Evolutionary conservation across 768 basidiomycete genomes (phyloP).

Genomic region (Kondoa subrosea): DNA sequence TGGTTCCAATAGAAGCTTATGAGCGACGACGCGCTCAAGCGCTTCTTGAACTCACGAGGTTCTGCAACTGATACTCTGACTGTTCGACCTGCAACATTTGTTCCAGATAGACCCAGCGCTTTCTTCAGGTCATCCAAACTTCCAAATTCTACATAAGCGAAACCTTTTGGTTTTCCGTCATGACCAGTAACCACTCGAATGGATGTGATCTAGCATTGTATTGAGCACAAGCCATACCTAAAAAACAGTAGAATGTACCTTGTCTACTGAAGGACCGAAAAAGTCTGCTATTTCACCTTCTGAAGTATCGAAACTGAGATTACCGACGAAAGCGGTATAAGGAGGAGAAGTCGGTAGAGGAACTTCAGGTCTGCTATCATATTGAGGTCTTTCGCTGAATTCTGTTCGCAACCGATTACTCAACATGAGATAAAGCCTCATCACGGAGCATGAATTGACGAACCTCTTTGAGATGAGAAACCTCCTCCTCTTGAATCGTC

Average conservation of each 20-base stretch:
- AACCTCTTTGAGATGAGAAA: background rate
- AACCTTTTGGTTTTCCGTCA: slow-evolving; percentile 91
- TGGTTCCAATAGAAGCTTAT: slow-evolving; percentile 18
- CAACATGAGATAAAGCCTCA: background rate
- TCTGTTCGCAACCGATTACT: slow-evolving; percentile 1
- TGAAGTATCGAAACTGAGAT: slow-evolving; percentile 78
- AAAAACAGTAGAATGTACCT: background rate
- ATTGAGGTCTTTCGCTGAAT: slow-evolving; percentile 24
- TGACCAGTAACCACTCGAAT: slow-evolving; percentile 84
- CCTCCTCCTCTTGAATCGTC: background rate
- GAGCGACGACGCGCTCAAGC: background rate
- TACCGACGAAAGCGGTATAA: slow-evolving; percentile 92
- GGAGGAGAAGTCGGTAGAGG: slow-evolving; percentile 91
- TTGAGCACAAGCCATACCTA: slow-evolving; percentile 3
- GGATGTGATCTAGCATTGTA: slow-evolving; percentile 46
- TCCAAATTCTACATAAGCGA: slow-evolving; percentile 93
- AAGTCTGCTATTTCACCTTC: slow-evolving; percentile 66
- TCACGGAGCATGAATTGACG: slow-evolving; percentile 9
- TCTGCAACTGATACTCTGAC: slow-evolving; percentile 90
- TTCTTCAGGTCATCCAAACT: slow-evolving; percentile 70
- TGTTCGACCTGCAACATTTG: slow-evolving; percentile 56
- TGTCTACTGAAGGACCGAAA: slow-evolving; percentile 39
- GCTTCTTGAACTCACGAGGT: slow-evolving; percentile 61
- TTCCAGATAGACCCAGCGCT: slow-evolving; percentile 54
- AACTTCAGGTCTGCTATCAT: slow-evolving; percentile 61